Evolutionary conservation across 1,284 basidiomycete genomes (phyloP), one percentile per base, ranked within the genome.

Genomic region (Coniophora puteana): DNA sequence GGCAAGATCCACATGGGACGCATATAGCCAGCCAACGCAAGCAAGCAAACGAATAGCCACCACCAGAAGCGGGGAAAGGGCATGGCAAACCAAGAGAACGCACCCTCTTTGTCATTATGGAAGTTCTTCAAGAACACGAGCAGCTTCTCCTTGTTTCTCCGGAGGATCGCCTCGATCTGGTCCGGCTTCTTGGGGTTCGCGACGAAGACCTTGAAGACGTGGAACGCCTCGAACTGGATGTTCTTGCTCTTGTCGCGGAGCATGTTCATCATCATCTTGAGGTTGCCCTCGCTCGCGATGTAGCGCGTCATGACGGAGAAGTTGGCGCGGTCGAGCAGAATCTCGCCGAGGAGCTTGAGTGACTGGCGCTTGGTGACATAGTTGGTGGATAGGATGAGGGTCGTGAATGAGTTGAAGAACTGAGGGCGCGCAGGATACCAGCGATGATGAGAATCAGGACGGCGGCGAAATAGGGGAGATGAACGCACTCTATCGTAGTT

Each of bases 221-320:
- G 96, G 67, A 99, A 99, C 3, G 95, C 95, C 64, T 99, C 95
- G 48, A 98, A 99, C 65, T 99, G 95, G 40, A 99, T 99, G 64
- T 99, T 98, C 73, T 93, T 91, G 74, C 92, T 95, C 74, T 93
- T 93, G 59, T 98, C 93, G 47, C 93, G 78, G 37, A 99, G 71
- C 39, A 99, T 77, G 64, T 99, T 99, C 95, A 99, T 99, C 92
- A 99, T 97, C 80, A 95, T 90, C 80, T 98, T 98, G 47, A 99
- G 76, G 60, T 99, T 99, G 27, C 86, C 86, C 57, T 89, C 87
- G 54, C 82, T 84, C 5, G 89, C 80, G 53, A 99, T 98, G 63
- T 98, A 99, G n/a, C 84, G 78, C 1, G 95, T 98, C 95, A 99
- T 99, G 58, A 98, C 89, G 54, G 78, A 89, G 71, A 98, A 99